Conservation (phyloP, 345 rosid species). For the Jatropha curcas region DNA sequence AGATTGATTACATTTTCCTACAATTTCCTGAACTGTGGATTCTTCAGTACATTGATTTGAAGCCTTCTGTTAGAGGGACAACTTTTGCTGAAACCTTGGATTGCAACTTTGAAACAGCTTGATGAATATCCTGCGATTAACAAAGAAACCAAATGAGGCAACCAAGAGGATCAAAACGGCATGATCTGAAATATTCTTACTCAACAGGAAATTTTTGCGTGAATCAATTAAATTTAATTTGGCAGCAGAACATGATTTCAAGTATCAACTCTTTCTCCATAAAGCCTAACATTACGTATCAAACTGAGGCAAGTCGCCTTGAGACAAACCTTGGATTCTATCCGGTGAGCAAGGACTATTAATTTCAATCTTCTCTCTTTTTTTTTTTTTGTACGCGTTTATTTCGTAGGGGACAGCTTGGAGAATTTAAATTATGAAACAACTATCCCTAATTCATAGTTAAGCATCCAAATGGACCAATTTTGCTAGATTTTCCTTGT, state of each 20-base stretch:
- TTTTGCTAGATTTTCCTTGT: background rate
- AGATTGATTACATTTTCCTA: background rate
- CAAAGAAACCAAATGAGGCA: background rate
- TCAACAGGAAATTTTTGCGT: background rate
- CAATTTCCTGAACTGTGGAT: background rate
- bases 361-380: background rate
- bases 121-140: conserved; percentile 71
- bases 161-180: background rate
- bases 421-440: background rate
- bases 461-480: background rate
- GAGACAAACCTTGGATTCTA: background rate
- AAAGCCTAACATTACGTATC: background rate
- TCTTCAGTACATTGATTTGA: conserved; percentile 58
- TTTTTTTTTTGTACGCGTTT: too few species aligned
- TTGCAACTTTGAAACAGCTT: conserved; percentile 72
- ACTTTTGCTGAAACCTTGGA: conserved; percentile 80
- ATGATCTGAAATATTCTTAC: background rate
- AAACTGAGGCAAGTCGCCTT: background rate
- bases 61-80: conserved; percentile 89
- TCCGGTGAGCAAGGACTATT: background rate
- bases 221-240: background rate
- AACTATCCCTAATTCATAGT: background rate
- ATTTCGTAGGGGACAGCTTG: background rate
- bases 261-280: background rate
- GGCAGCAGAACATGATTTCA: background rate